These are phyloP conservation scores for Lasiosphaeria miniovina DNA, from an alignment of 495 filamentous ascomycete genomes.

Conservation along the genomic window DNA sequence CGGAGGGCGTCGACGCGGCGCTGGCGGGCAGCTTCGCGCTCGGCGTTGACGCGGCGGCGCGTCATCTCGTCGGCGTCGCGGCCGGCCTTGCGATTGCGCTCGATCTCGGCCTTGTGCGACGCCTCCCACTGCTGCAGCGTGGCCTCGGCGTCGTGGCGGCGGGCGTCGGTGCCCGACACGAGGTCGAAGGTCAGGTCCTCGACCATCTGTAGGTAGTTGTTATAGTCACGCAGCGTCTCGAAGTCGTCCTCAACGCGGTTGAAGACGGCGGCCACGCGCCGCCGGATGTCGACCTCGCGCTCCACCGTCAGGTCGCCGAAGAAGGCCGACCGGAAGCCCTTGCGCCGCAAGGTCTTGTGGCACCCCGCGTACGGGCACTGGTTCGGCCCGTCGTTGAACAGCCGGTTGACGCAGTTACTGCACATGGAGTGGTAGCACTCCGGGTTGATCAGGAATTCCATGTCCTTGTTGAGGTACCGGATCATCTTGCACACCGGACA, in stretches of 20 bases:
- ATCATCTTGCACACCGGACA: conserved; percentile 96
- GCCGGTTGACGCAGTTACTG: conserved; percentile 86
- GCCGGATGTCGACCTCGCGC: conserved; percentile 89
- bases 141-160: conserved; percentile 59
- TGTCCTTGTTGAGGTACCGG: conserved; percentile 88
- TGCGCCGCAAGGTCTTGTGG: conserved; percentile 76
- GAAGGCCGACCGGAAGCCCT: conserved; percentile 78
- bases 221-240: conserved; percentile 72
- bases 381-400: conserved; percentile 86
- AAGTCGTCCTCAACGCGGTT: conserved; percentile 92
- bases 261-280: conserved; percentile 75
- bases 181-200: conserved; percentile 89
- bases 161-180: conserved; percentile 65
- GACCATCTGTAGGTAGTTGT: conserved; percentile 91
- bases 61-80: conserved; percentile 53
- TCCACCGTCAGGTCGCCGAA: conserved; percentile 90
- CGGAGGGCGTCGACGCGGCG: conserved; percentile 57
- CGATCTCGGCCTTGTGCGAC: conserved; percentile 66
- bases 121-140: conserved; percentile 63
- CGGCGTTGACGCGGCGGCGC: conserved; percentile 36
- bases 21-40: conserved; percentile 55
- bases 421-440: conserved; percentile 99
- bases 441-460: conserved; percentile 92
- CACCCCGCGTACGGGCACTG: conserved; percentile 89
- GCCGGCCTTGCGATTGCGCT: conserved; percentile 65